Conservation (phyloP, 768 basidiomycete genomes). For the Suillus clintonianus region DNA sequence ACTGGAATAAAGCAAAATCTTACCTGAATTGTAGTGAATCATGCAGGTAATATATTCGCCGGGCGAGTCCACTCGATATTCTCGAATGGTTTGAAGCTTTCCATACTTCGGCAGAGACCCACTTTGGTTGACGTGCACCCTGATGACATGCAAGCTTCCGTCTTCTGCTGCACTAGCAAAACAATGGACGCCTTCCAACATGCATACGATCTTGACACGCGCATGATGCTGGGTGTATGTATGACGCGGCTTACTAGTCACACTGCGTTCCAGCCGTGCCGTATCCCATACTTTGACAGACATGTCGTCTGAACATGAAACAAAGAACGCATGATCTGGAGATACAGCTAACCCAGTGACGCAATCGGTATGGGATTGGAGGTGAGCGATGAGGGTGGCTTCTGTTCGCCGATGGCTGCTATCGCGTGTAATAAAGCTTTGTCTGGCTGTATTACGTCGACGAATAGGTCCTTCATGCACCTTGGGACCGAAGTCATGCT, state of each 20-base stretch:
- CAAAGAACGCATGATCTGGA: constrained; percentile 94
- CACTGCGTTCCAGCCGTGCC: constrained; percentile 89
- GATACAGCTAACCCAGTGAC: constrained; percentile 84
- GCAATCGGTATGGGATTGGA: constrained; percentile 79
- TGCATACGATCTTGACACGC: constrained; percentile 67
- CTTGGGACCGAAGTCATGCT: constrained; percentile 89
- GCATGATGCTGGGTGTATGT: constrained; percentile 76
- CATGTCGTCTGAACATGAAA: constrained; percentile 92
- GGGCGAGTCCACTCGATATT: constrained; percentile 68
- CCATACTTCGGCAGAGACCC: constrained; percentile 80
- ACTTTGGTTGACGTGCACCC: constrained; percentile 71
- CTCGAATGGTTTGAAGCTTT: constrained; percentile 79
- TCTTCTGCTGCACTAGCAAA: constrained; percentile 87
- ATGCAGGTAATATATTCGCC: constrained; percentile 87
- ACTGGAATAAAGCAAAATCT: constrained; percentile 11
- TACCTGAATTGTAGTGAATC: constrained; percentile 79
- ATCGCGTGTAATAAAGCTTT: constrained; percentile 69
- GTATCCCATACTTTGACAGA: constrained; percentile 94
- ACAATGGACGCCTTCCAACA: constrained; percentile 85
- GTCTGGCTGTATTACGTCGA: constrained; percentile 70
- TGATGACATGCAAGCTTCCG: constrained; percentile 80
- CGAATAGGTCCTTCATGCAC: constrained; percentile 82
- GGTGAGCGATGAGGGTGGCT: constrained; percentile 80
- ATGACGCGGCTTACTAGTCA: constrained; percentile 80
- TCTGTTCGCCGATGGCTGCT: constrained; percentile 62